These are phyloP conservation scores for Aciculosporium take DNA, from an alignment of 2,329 filamentous ascomycete genomes.

Conservation along the genomic window DNA sequence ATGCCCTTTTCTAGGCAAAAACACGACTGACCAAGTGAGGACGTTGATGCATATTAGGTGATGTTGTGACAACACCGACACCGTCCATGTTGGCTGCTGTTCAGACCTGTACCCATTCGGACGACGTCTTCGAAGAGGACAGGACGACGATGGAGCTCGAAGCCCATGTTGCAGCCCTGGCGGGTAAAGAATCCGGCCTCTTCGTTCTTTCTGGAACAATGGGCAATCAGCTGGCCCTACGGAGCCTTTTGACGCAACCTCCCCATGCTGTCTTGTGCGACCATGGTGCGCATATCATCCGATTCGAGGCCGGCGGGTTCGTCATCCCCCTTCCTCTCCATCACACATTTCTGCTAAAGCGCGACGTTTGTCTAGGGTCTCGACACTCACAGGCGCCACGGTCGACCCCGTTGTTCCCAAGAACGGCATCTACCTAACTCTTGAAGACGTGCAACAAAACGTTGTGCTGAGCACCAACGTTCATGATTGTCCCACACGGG, in stretches of 20 bases:
- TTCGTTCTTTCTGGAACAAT: slow-evolving; percentile 85
- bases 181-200: slow-evolving; percentile 61
- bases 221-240: slow-evolving; percentile 79
- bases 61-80: slow-evolving; percentile 57
- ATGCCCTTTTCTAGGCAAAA: neutral
- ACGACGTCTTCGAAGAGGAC: slow-evolving; percentile 77
- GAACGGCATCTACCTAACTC: slow-evolving; percentile 60
- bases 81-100: slow-evolving; percentile 71
- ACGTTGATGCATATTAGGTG: slow-evolving; percentile 21
- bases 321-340: slow-evolving; percentile 9
- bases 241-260: slow-evolving; percentile 63
- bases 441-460: slow-evolving; percentile 59
- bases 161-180: slow-evolving; percentile 54
- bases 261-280: slow-evolving; percentile 74
- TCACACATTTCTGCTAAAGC: neutral
- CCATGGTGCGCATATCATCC: slow-evolving; percentile 60
- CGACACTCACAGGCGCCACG: slow-evolving; percentile 56
- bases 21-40: neutral
- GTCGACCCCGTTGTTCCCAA: slow-evolving; percentile 50
- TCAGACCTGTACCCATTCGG: slow-evolving; percentile 56
- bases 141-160: slow-evolving; percentile 65
- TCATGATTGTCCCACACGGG: slow-evolving; percentile 63
- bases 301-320: slow-evolving; percentile 49
- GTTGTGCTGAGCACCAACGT: slow-evolving; percentile 54
- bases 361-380: slow-evolving; percentile 39